A percentile compares a stretch with the other conserved stretches of the same genome.
Conservation (phyloP, 805 yeast genomes). For the Tetrapisispora arboricola region DNA sequence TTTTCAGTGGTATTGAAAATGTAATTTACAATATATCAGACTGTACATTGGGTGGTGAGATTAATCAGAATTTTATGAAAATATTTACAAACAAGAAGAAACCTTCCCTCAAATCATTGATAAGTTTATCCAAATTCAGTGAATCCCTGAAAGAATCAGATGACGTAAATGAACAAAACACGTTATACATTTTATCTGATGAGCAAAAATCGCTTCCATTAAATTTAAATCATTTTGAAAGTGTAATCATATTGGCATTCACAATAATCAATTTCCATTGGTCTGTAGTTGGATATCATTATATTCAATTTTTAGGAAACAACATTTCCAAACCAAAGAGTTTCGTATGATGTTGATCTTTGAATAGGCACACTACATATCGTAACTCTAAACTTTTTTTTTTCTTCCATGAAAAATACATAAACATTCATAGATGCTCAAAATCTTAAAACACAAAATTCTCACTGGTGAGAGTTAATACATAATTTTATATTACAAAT, state of each 20-base stretch:
- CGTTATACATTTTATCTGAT: constrained; percentile 1
- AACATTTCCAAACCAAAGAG: not conserved
- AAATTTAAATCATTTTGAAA: constrained; percentile 41
- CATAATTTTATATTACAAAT: too few relatives aligned
- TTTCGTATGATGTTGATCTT: too few relatives aligned
- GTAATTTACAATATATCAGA: constrained; percentile 25
- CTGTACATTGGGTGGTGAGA: constrained; percentile 11
- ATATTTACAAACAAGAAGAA: not conserved
- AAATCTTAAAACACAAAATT: too few relatives aligned
- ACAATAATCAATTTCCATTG: constrained; percentile 72
- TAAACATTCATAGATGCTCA: too few relatives aligned
- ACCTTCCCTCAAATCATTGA: not conserved
- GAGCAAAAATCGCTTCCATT: constrained; percentile 8
- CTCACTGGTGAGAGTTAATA: too few relatives aligned
- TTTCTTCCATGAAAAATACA: too few relatives aligned
- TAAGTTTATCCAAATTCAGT: constrained; percentile 5
- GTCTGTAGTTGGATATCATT: constrained; percentile 71
- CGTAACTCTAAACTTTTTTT: not conserved
- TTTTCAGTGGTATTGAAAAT: constrained; percentile 38
- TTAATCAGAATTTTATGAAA: constrained; percentile 2
- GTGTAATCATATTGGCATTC: constrained; percentile 48
- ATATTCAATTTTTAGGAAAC: constrained; percentile 32
- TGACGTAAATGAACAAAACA: constrained; percentile 5
- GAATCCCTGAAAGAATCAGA: constrained; percentile 16
- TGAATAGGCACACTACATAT: too few relatives aligned